Percentiles rank a stretch among this genome's conserved stretches.
phyloP scores from a whole-genome alignment of 257 asterid species.

The Petunia axillaris region DNA sequence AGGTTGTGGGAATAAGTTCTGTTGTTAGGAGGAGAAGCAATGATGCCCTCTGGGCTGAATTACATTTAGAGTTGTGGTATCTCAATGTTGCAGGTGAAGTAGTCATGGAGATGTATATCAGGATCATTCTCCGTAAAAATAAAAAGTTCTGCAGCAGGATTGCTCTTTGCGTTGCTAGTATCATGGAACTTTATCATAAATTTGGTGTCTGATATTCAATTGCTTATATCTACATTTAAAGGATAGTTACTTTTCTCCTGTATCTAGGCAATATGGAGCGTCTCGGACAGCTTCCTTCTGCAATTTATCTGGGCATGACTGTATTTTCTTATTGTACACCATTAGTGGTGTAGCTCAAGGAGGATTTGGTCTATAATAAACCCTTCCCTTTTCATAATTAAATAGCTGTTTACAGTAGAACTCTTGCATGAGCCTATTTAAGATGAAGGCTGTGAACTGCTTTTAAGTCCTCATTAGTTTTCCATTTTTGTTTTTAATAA shows the following conservation, averaged over 20 bases:
- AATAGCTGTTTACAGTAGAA: not conserved
- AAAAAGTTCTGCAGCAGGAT: not conserved
- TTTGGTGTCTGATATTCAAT: not conserved
- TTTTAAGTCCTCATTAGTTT: conserved; percentile 10
- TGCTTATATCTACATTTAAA: not conserved
- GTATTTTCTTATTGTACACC: not conserved
- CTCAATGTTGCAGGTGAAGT: conserved; percentile 17
- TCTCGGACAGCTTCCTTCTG: not conserved
- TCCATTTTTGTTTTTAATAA: not conserved
- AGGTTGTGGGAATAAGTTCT: conserved; percentile 13
- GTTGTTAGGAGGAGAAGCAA: conserved; percentile 17
- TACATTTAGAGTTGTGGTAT: conserved; percentile 14
- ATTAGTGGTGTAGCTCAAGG: conserved; percentile 8
- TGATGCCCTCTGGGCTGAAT: conserved; percentile 8
- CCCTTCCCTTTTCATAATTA: not conserved
- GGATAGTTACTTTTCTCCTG: not conserved
- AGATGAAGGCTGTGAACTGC: not conserved
- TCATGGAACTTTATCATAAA: conserved; percentile 8
- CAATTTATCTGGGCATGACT: conserved; percentile 2
- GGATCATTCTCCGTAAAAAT: not conserved
- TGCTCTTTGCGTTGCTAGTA: not conserved
- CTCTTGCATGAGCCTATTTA: not conserved
- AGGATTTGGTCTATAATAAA: conserved; percentile 2
- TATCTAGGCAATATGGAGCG: not conserved
- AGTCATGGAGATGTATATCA: not conserved